Evolutionary conservation across 2,329 filamentous ascomycete species (phyloP).

Genomic region (Chlorencoelia australis): DNA sequence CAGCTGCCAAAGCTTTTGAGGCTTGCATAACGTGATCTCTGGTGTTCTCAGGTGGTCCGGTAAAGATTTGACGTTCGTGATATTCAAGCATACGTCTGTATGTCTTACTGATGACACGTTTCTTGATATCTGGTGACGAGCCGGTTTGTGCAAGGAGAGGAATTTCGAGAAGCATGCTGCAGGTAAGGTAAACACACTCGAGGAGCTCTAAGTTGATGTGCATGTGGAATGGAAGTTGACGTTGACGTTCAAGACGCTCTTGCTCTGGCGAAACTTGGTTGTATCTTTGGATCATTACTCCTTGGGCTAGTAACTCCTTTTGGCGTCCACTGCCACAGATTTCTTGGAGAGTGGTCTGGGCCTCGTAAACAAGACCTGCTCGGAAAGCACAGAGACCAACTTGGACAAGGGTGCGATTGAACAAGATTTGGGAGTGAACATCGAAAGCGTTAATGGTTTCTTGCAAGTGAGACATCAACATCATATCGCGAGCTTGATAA

Average conservation of each 20-base stretch:
- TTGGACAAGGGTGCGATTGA: constrained; percentile 96
- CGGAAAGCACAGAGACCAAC: constrained; percentile 98
- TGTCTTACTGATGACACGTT: constrained; percentile 97
- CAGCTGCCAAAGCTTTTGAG: constrained; percentile 89
- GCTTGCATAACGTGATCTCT: constrained; percentile 99
- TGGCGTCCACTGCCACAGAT: constrained; percentile 96
- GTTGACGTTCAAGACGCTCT: constrained; percentile 91
- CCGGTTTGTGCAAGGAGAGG: constrained; percentile 93
- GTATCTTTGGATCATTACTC: constrained; percentile 96
- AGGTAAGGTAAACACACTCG: constrained; percentile 96
- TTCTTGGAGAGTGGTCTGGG: constrained; percentile 94
- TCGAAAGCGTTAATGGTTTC: constrained; percentile 97
- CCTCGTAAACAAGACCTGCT: constrained; percentile 91
- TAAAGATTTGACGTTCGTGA: constrained; percentile 98
- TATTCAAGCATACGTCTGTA: constrained; percentile 99
- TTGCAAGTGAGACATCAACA: constrained; percentile 98
- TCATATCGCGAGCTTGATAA: constrained; percentile 96
- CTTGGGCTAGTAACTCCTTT: constrained; percentile 95
- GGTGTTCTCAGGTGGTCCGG: constrained; percentile 95
- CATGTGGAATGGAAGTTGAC: constrained; percentile 99
- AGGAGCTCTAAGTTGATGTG: constrained; percentile 98
- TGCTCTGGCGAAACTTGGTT: constrained; percentile 95
- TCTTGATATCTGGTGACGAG: constrained; percentile 92
- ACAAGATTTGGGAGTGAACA: constrained; percentile 93
- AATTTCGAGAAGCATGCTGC: constrained; percentile 98